Evolutionary conservation across 2,329 filamentous ascomycete genomes (phyloP).

Genomic region (Pseudogymnoascus sp.): DNA sequence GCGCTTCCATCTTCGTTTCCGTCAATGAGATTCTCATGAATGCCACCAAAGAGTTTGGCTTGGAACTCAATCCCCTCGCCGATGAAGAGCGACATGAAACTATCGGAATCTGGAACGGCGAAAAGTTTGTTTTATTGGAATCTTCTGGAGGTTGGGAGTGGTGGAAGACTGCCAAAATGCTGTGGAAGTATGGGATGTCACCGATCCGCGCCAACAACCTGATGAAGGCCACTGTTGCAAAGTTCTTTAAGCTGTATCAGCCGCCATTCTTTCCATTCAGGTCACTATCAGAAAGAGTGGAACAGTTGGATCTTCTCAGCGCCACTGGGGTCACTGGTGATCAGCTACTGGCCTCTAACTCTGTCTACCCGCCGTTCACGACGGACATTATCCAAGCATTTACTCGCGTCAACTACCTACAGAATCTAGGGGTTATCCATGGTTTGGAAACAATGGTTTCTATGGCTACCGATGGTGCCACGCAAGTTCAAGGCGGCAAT

Average conservation of each 20-base stretch:
- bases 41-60: slow-evolving; percentile 63
- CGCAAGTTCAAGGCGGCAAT: slow-evolving; percentile 75
- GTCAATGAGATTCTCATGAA: slow-evolving; percentile 77
- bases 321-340: slow-evolving; percentile 66
- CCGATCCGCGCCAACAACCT: slow-evolving; percentile 67
- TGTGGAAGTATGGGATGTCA: slow-evolving; percentile 79
- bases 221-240: slow-evolving; percentile 62
- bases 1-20: slow-evolving; percentile 84
- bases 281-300: slow-evolving; percentile 62
- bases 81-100: slow-evolving; percentile 33
- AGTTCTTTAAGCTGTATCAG: slow-evolving; percentile 75
- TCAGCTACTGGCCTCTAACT: slow-evolving; percentile 61
- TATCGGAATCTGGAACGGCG: slow-evolving; percentile 80
- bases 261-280: slow-evolving; percentile 76
- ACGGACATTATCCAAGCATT: slow-evolving; percentile 82
- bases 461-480: slow-evolving; percentile 79
- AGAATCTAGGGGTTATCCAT: slow-evolving; percentile 79
- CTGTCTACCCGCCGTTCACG: slow-evolving; percentile 53
- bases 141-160: slow-evolving; percentile 55
- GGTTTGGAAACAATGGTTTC: slow-evolving; percentile 83
- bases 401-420: slow-evolving; percentile 90
- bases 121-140: slow-evolving; percentile 62
- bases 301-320: slow-evolving; percentile 58
- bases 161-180: slow-evolving; percentile 72
- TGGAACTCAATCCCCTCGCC: slow-evolving; percentile 46